Base-by-base conservation (phyloP, 2,329 filamentous ascomycete species). In the Diaporthe ilicicola region DNA sequence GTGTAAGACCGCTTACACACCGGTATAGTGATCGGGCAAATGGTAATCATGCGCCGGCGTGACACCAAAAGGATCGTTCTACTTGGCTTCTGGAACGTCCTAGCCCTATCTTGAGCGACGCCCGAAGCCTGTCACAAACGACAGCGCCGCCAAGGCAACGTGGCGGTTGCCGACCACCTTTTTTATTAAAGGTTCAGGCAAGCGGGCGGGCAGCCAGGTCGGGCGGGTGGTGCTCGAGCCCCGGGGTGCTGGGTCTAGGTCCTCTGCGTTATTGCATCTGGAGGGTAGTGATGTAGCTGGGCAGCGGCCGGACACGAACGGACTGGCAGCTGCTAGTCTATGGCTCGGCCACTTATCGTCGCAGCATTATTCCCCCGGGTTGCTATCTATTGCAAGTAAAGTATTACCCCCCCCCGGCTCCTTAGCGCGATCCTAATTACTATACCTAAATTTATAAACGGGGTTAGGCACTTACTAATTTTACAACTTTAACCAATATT, bases 1-100 rank as follows among this genome's bases (percentile, higher is more conserved):
- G 53, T 59, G 66, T 59, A 59, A 68, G 46, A 59, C 27, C 50
- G n/a, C 32, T 68, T 59, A 68, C 66, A 59, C 55, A 68, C 27
- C 53, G 39, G 42, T 24, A 59, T 59, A 29, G 34, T n/a, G 44
- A 22, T 56, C 66, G 44, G 53, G 34, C 53, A 51, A 42, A 37
- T 27, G 32, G 53, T 9, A 50, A 48, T 55, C 39, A 46, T 67
- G 37, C 53, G 42, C 39, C 39, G 66, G 53, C 42, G n/a, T 68
- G 39, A 59, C 27, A 22, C 42, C 29, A 34, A 37, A n/a, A n/a
- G n/a, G 59, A 17, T 50, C 50, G 59, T 68, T 56, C 66, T 34
- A 59, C 32, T n/a, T 15, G 46, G 29, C 32, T 59, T 68, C 66
- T 68, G 53, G 53, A 68, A 68, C 44, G 66, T 59, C 66, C 46